phyloP scores from a whole-genome alignment of 2,329 filamentous ascomycete species.

The Fusarium bactridioides region DNA sequence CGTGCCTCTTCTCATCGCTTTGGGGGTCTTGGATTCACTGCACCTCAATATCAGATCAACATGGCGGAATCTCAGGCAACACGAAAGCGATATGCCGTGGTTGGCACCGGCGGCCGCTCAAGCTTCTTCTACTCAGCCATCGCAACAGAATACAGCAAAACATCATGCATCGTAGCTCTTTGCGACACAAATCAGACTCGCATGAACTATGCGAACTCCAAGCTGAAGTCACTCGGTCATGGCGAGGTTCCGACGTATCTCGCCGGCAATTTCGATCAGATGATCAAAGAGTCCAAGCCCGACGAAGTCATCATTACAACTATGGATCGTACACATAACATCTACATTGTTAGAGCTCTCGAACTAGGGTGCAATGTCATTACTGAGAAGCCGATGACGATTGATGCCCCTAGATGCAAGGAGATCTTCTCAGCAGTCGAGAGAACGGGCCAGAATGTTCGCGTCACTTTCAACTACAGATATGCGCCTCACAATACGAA shows the following conservation, averaged over 20 bases:
- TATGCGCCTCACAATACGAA: conserved; percentile 72
- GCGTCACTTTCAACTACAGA: conserved; percentile 71
- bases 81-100: conserved; percentile 60
- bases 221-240: conserved; percentile 56
- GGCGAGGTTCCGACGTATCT: conserved; percentile 60
- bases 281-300: conserved; percentile 64
- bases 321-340: conserved; percentile 68
- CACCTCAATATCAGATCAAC: neutral
- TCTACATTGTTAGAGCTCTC: conserved; percentile 66
- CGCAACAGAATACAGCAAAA: conserved; percentile 58
- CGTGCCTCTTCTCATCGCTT: neutral
- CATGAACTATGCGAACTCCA: conserved; percentile 63
- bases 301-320: conserved; percentile 71
- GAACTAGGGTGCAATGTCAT: conserved; percentile 67
- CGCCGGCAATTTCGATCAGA: conserved; percentile 63
- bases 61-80: conserved; percentile 10
- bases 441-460: conserved; percentile 52
- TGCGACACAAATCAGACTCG: conserved; percentile 69
- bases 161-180: conserved; percentile 61
- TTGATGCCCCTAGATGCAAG: conserved; percentile 62
- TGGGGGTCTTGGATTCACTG: neutral
- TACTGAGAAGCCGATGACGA: conserved; percentile 73
- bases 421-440: conserved; percentile 53
- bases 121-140: conserved; percentile 69
- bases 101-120: conserved; percentile 67